phyloP scores from a whole-genome alignment of 2,329 filamentous ascomycete species.

The Exophiala sp. region DNA sequence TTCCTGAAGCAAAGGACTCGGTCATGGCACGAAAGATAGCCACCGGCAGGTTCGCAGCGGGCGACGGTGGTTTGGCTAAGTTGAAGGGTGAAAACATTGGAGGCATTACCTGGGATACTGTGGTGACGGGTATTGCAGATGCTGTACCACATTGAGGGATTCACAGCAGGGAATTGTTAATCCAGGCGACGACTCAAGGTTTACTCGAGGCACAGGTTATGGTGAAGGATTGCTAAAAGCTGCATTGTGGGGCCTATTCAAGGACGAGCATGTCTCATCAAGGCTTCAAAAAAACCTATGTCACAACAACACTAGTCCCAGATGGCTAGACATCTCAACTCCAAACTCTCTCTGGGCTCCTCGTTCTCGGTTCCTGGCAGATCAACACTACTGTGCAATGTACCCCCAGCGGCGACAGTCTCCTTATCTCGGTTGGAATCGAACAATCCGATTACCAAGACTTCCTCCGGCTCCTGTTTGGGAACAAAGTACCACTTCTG shows the following conservation, averaged over 20 bases:
- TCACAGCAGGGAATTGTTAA: not conserved
- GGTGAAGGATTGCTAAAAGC: too few relatives aligned
- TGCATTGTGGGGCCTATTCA: not conserved
- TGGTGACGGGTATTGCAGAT: constrained; percentile 28
- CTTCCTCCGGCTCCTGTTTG: constrained; percentile 22
- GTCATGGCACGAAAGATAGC: constrained; percentile 70
- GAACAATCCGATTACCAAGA: constrained; percentile 21
- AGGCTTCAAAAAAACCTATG: too few relatives aligned
- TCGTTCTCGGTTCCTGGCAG: constrained; percentile 19
- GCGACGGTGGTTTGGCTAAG: constrained; percentile 34
- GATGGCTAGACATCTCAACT: constrained; percentile 22
- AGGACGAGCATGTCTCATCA: too few relatives aligned
- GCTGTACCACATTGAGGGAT: constrained; percentile 11
- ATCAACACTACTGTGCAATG: constrained; percentile 22
- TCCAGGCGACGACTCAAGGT: not conserved
- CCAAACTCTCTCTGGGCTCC: constrained; percentile 21
- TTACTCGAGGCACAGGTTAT: too few relatives aligned
- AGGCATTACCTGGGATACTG: constrained; percentile 52
- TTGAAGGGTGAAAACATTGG: constrained; percentile 45
- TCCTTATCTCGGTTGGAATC: constrained; percentile 23
- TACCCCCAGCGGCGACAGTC: constrained; percentile 22
- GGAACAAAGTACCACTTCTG: constrained; percentile 26
- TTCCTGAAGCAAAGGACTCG: constrained; percentile 67
- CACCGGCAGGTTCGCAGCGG: constrained; percentile 51
- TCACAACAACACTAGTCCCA: constrained; percentile 6